Base-by-base conservation (phyloP, 805 yeast genomes). In the Pichia insulana region DNA sequence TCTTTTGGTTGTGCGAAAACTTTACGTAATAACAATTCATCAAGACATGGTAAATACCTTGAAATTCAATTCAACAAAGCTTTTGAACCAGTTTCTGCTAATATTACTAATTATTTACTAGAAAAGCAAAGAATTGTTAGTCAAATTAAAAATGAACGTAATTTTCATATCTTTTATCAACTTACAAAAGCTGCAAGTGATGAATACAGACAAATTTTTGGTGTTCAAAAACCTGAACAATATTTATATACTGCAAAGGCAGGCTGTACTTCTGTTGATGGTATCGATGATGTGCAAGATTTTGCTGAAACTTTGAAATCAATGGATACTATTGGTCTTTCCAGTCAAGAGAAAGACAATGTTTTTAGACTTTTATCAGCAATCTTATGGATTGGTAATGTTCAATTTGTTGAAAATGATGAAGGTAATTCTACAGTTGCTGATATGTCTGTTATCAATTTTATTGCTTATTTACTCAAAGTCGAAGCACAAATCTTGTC, bases 81-180 rank as follows among this genome's bases (percentile, higher is more conserved):
- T 53, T 84, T 78, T 55, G 95, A 85, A 60, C 98, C 98, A 4
- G 81, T 87, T 34, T 86, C 95, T 34, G 98, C 96, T 37, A 90
- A 88, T 59, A 92, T 92, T 59, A 92, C 97, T 43, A 92, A 92
- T 63, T 92, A 92, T 60, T 65, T 92, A 49, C 69, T 92, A 50
- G 99, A 92, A 58, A 92, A 92, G 59, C 95, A 87, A 64, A 76
- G 99, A 63, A 97, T 92, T 27, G 98, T 92, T n/a, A 80, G 90
- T 28, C 99, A 92, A 63, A 85, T 88, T 51, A 71, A 77, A 49
- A 80, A 83, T 53, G 99, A 92, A 68, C 76, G 99, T 62, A 92
- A 92, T 59, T 92, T 92, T 69, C 99, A 92, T 61, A 92, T 92
- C 44, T 92, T 92, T 60, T 92, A 92, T 60, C 99, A 92, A 66